phyloP scores from a whole-genome alignment of 805 yeast genomes.

The Teunomyces kruisii region DNA sequence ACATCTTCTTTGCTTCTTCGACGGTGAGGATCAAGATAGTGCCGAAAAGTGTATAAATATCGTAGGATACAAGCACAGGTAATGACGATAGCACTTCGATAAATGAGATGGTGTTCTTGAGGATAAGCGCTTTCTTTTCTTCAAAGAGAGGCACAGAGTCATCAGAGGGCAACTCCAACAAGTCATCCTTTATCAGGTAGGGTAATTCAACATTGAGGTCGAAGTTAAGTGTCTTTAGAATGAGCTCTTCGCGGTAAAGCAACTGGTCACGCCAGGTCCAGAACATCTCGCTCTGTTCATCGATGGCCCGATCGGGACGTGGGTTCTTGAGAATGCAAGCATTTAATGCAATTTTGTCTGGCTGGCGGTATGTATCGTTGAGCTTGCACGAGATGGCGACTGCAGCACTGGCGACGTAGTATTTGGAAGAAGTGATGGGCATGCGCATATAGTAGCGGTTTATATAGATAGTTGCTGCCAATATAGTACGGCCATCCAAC shows the following conservation, averaged over 20 bases:
- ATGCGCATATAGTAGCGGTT: conserved; percentile 41
- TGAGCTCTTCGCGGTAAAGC: conserved; percentile 42
- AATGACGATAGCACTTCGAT: conserved; percentile 39
- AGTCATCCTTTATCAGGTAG: conserved; percentile 30
- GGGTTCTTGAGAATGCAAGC: conserved; percentile 38
- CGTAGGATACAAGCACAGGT: conserved; percentile 38
- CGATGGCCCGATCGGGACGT: conserved; percentile 22
- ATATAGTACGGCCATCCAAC: conserved; percentile 41
- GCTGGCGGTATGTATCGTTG: conserved; percentile 42
- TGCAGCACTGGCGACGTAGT: conserved; percentile 45
- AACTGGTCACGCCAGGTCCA: conserved; percentile 49
- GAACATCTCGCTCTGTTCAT: conserved; percentile 40
- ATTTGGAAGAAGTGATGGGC: conserved; percentile 44
- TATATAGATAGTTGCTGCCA: conserved; percentile 41
- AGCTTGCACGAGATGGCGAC: conserved; percentile 43
- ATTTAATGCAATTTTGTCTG: conserved; percentile 41
- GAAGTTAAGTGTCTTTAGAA: conserved; percentile 37
- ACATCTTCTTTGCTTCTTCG: conserved; percentile 20
- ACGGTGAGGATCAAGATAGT: conserved; percentile 22
- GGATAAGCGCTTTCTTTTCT: conserved; percentile 19
- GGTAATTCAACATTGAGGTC: conserved; percentile 42
- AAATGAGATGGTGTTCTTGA: conserved; percentile 31
- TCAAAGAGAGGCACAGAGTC: conserved; percentile 7
- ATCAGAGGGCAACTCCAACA: conserved; percentile 10
- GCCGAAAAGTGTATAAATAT: conserved; percentile 32